Evolutionary conservation across 768 basidiomycete species (phyloP).

Genomic region (Lanmaoa pseudosensibilis): DNA sequence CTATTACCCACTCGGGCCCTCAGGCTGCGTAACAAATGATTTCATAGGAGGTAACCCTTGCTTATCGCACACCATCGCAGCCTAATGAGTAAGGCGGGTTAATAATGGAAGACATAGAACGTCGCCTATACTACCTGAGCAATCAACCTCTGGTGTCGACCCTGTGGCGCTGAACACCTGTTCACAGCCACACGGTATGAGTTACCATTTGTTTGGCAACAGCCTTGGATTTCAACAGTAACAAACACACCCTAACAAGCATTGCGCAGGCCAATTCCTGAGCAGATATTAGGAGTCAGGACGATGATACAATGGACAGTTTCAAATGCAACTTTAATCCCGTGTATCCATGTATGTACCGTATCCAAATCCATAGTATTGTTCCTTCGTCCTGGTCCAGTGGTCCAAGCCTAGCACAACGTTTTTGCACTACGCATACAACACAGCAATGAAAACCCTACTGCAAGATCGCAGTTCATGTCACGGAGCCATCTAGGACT

Average conservation of each 20-base stretch:
- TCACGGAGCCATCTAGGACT: conserved; percentile 8
- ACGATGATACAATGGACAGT: background rate
- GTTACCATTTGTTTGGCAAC: conserved; percentile 10
- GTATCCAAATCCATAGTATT: conserved; percentile 22
- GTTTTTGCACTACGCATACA: conserved; percentile 2
- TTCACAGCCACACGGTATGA: background rate
- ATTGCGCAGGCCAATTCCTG: no score
- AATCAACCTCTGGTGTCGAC: background rate
- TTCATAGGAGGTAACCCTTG: no score
- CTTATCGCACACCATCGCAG: background rate
- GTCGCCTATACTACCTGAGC: background rate
- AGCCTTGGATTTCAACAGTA: conserved; percentile 11
- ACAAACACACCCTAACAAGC: conserved; percentile 12
- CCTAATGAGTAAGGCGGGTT: no score
- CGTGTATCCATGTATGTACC: conserved; percentile 13
- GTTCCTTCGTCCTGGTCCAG: conserved; percentile 1
- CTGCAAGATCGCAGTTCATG: conserved; percentile 8
- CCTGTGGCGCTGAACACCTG: background rate
- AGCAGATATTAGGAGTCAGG: no score
- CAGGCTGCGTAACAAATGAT: background rate
- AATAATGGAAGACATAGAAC: background rate
- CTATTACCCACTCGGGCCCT: background rate
- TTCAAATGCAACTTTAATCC: background rate
- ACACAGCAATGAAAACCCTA: background rate
- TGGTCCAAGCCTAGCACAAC: background rate